phyloP scores from a whole-genome alignment of 176 grass and related monocot genomes.

The Otatea glauca region DNA sequence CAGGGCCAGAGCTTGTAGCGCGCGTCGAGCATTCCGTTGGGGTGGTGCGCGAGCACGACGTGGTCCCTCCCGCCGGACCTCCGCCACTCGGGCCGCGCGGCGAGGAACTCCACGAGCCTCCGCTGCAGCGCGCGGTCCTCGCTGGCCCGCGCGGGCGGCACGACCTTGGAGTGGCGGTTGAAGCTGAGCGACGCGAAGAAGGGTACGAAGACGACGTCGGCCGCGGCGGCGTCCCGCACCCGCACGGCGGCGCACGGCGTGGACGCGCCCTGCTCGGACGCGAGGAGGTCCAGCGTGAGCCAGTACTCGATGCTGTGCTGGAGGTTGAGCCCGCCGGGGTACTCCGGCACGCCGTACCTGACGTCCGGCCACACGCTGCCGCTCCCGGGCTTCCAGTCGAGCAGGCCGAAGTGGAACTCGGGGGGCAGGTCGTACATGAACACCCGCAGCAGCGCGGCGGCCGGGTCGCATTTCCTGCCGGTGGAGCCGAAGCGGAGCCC shows the following conservation, averaged over 20 bases:
- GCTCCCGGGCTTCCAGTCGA: slow-evolving; percentile 61
- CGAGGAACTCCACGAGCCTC: slow-evolving; percentile 64
- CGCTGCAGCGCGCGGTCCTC: slow-evolving; percentile 73
- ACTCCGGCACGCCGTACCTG: slow-evolving; percentile 54
- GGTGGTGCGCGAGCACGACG: slow-evolving; percentile 92
- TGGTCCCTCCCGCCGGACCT: slow-evolving; percentile 80
- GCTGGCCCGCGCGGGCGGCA: slow-evolving; percentile 60
- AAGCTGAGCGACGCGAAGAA: slow-evolving; percentile 99
- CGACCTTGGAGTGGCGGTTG: slow-evolving; percentile 75
- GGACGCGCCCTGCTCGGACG: slow-evolving; percentile 64
- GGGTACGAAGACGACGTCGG: slow-evolving; percentile 90
- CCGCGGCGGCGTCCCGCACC: slow-evolving; percentile 54
- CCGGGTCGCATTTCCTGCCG: slow-evolving; percentile 50
- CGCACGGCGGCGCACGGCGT: slow-evolving; percentile 70
- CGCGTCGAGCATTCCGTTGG: slow-evolving; percentile 88
- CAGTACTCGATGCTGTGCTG: slow-evolving; percentile 99
- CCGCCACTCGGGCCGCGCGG: slow-evolving; percentile 66
- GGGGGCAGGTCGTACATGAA: slow-evolving; percentile 94
- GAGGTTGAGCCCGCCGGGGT: slow-evolving; percentile 97
- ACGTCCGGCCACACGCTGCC: slow-evolving; percentile 76
- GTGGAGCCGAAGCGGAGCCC: neutral
- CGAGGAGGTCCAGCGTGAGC: slow-evolving; percentile 91
- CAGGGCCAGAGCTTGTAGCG: slow-evolving; percentile 83
- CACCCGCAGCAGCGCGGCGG: slow-evolving; percentile 65
- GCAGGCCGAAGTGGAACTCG: slow-evolving; percentile 90